Percentiles rank a stretch among this genome's conserved stretches.
Conservation (phyloP, 176 grass and related monocot species). For the Bonia amplexicaulis region DNA sequence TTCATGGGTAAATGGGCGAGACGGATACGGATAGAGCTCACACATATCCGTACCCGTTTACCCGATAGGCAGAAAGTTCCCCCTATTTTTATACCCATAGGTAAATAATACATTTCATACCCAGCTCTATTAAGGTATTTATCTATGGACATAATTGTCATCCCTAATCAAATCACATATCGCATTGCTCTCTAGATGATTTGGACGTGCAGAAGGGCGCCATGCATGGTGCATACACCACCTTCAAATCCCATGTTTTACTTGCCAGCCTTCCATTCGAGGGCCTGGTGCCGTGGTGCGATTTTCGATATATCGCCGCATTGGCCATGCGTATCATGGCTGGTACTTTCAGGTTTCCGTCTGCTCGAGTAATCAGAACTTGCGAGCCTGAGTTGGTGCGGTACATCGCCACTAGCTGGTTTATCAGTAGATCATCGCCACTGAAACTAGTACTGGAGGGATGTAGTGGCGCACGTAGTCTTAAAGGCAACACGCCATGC, state of each 20-base stretch:
- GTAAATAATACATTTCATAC: no score
- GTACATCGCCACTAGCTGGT: not conserved
- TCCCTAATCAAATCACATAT: no score
- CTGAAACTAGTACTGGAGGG: not conserved
- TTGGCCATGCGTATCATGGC: constrained; percentile 9
- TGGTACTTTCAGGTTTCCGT: not conserved
- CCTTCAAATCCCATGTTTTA: not conserved
- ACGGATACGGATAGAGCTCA: no score
- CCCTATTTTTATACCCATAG: no score
- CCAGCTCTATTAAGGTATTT: no score
- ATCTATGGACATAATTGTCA: no score
- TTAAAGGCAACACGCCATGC: not conserved
- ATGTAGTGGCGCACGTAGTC: not conserved
- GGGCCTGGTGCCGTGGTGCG: not conserved
- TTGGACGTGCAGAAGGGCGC: constrained; percentile 23
- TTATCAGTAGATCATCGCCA: not conserved
- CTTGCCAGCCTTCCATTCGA: not conserved
- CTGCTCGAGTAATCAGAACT: not conserved
- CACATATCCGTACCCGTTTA: no score
- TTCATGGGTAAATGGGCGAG: no score
- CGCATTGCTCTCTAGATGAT: constrained; percentile 16
- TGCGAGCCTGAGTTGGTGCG: not conserved
- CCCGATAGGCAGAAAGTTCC: no score
- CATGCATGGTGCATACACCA: constrained; percentile 10
- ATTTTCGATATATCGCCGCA: not conserved